These are phyloP conservation scores for Vigna nakashimae DNA, from an alignment of 306 rosid genomes.

Conservation along the genomic window DNA sequence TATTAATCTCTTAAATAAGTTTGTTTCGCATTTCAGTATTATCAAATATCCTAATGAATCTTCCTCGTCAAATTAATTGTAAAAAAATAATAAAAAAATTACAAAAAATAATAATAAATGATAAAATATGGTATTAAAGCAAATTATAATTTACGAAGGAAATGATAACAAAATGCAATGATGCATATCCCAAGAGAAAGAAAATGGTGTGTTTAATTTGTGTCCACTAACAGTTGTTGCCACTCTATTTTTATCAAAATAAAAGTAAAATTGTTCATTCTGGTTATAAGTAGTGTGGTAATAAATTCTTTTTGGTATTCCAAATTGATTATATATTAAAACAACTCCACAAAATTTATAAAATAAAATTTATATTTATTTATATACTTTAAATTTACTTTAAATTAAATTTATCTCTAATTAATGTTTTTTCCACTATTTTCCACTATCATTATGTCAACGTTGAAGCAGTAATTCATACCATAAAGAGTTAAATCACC, in stretches of 20 bases:
- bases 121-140: no score
- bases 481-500: not conserved
- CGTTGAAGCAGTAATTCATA: conserved; percentile 6
- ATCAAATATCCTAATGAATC: no score
- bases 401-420: no score
- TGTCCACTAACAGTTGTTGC: not conserved
- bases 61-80: no score
- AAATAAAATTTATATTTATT: no score
- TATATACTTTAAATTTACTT: no score
- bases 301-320: no score
- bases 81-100: no score
- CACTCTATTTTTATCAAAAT: not conserved
- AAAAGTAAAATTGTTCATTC: conserved; percentile 1
- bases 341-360: no score
- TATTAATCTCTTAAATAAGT: no score
- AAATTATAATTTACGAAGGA: not conserved
- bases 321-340: not conserved
- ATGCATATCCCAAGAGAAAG: not conserved
- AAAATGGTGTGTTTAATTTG: not conserved
- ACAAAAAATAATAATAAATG: no score
- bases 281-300: not conserved
- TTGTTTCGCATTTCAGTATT: no score
- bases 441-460: conserved; percentile 7
- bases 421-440: not conserved
- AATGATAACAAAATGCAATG: not conserved